phyloP scores from a whole-genome alignment of 345 rosid genomes.

The Camelina hispida region DNA sequence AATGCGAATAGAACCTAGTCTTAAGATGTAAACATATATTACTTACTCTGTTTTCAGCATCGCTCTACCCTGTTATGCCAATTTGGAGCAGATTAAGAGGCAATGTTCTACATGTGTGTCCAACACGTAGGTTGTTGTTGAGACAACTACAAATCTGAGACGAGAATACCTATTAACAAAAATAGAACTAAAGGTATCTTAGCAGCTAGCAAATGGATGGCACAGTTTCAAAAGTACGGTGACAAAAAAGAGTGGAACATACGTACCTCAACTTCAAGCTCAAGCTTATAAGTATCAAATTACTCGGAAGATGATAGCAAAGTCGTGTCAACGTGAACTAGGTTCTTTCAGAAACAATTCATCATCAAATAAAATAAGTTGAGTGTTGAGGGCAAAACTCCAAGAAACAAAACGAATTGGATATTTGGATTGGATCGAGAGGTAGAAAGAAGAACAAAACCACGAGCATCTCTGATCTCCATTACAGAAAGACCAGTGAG shows the following conservation, averaged over 20 bases:
- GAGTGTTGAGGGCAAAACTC: not conserved
- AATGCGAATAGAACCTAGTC: not conserved
- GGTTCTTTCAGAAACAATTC: conserved; percentile 43
- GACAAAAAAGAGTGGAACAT: too few relatives aligned
- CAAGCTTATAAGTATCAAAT: not conserved
- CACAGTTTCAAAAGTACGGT: too few relatives aligned
- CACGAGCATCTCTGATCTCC: conserved; percentile 42
- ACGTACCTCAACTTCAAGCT: too few relatives aligned
- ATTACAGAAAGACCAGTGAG: conserved; percentile 53
- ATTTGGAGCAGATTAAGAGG: conserved; percentile 63
- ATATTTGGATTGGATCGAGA: not conserved
- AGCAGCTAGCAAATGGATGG: not conserved
- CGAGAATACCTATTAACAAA: not conserved
- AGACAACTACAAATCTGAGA: conserved; percentile 57
- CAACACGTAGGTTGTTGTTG: conserved; percentile 55
- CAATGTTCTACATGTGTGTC: conserved; percentile 74
- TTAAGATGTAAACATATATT: not conserved
- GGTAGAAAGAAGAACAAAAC: conserved; percentile 11
- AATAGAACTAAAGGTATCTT: not conserved
- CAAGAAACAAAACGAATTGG: not conserved
- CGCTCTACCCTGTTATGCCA: conserved; percentile 59
- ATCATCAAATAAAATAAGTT: conserved; percentile 38
- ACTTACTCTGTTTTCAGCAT: not conserved
- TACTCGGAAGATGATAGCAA: not conserved
- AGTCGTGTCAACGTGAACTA: not conserved